These are phyloP conservation scores for Hordeum marinum DNA, from an alignment of 176 grass and related monocot species.

Conservation along the genomic window DNA sequence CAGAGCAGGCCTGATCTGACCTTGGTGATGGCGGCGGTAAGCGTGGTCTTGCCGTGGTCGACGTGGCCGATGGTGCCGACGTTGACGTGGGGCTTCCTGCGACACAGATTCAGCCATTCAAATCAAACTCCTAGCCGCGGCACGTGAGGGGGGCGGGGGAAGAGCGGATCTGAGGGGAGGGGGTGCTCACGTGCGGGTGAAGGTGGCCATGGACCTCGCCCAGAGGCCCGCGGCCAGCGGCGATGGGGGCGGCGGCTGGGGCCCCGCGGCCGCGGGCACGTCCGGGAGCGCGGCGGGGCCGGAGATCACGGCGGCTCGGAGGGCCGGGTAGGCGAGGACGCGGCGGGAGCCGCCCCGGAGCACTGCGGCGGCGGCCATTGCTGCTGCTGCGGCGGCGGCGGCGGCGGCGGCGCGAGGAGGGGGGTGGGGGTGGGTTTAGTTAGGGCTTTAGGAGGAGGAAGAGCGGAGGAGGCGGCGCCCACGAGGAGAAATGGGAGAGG, in stretches of 20 bases:
- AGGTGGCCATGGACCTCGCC: slow-evolving; percentile 93
- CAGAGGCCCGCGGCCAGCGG: slow-evolving; percentile 23
- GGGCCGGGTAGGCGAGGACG: slow-evolving; percentile 29
- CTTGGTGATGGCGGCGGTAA: slow-evolving; percentile 96
- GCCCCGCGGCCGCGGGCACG: background rate
- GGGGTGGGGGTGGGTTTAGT: slow-evolving; percentile 24
- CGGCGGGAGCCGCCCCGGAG: slow-evolving; percentile 36
- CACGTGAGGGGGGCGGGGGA: no score
- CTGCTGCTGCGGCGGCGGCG: background rate
- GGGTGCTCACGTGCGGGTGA: slow-evolving; percentile 77
- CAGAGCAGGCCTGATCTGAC: background rate
- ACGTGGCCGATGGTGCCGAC: slow-evolving; percentile 96
- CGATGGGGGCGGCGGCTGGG: background rate
- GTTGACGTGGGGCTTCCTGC: slow-evolving; percentile 94
- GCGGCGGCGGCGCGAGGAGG: background rate
- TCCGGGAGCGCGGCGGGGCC: slow-evolving; percentile 22
- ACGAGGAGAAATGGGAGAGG: background rate
- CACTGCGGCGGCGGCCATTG: slow-evolving; percentile 54
- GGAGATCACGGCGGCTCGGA: slow-evolving; percentile 32
- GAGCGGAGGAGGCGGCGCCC: background rate
- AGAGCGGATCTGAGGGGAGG: background rate
- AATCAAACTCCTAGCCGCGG: background rate
- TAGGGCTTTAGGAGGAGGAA: slow-evolving; percentile 49
- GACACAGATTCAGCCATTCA: slow-evolving; percentile 3
- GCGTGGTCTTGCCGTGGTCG: slow-evolving; percentile 92